Evolutionary conservation across 73 alveolate genomes (phyloP), one percentile per base, ranked within the genome.

Genomic region (Tetrahymena borealis): DNA sequence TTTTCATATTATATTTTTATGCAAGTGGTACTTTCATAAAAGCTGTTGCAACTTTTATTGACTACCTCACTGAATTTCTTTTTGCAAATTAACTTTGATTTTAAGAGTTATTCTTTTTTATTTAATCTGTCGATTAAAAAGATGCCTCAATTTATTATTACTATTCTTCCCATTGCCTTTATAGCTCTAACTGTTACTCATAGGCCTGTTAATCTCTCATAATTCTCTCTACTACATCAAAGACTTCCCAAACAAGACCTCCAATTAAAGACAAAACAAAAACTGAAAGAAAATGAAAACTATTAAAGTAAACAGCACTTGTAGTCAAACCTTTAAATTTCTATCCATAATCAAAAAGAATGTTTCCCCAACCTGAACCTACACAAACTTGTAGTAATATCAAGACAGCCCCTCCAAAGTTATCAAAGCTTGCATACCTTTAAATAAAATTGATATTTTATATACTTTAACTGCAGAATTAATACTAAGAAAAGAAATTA

Each of bases 191-290:
- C 35, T 60, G 10, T 28, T 60, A 20, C 2, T 60, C 85, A 3
- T 24, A 28, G 10, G 85, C 85, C 13, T 60, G 37, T 20, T 60
- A 15, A 15, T 60, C 85, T n/a, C 85, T 60, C 85, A 60, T 60
- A n/a, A 60, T 60, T 60, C 85, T 60, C 85, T 60, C 85, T 24
- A 93, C 95, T 5, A 93, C 95, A 32, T 85, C 91, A 32, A 93
- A 93, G 15, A 93, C 95, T 32, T 93, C 95, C 95, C 95, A 93
- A 1, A 93, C 95, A 39, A 93, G 40, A 5, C 95, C 95, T 38
- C 95, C 95, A 16, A 93, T 93, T 0, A 93, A 35, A 33, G 95
- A 91, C 18, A 93, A 28, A 38, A 85, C 78, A 39, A 93, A 93
- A 1, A 93, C 91, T 4, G 95, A 93, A 33, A 85, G 78, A 93